Base-by-base conservation (phyloP, 179 eudicot species). In the Gypsophila paniculata region DNA sequence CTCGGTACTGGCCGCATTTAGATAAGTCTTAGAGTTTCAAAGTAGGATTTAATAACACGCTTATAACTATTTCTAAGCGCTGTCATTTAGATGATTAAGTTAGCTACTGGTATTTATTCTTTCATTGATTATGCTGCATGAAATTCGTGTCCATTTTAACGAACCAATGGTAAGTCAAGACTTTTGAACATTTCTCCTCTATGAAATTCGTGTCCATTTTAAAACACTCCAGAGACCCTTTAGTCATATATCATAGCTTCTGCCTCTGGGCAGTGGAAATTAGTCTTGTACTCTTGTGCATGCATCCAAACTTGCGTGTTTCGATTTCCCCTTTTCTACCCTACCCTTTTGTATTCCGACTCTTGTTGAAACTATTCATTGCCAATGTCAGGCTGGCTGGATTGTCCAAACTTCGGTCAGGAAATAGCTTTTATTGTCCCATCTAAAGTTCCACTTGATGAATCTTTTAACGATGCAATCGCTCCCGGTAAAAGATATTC, bases 391-490 rank as follows among this genome's bases (percentile, higher is more conserved):
- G 87, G 87, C 51, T 84, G 87, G 85, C 66, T 84, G 78, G 85
- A 71, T 49, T 84, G 87, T 58, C 85, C 87, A 55, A 79, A 72
- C 17, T 57, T 81, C 55, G 87, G 85, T 39, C 68, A 74, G 19
- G 85, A 84, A 57, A 65, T 84, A 36, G 58, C 72, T 76, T 65
- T 36, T 60, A 73, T 86, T 58, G 73, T 86, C 60, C 88, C 90
- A 61, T 86, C 90, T 49, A 86, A 86, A 77, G 90, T 86, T 66
- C 90, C 90, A 51, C 85, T 86, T 51, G 86, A 84, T 36, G 90
- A 86, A 71, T 60, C 73, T 63, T 84, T 72, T 51, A 75, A 75
- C 62, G 85, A 82, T 32, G 73, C 52, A 57, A 77, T 86, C 60
- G 1, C 54, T 77, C 75, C 85, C 61, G 85, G 80, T 39, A 85